Evolutionary conservation across 257 asterid species (phyloP).

Genomic region (Solanum neorickii): DNA sequence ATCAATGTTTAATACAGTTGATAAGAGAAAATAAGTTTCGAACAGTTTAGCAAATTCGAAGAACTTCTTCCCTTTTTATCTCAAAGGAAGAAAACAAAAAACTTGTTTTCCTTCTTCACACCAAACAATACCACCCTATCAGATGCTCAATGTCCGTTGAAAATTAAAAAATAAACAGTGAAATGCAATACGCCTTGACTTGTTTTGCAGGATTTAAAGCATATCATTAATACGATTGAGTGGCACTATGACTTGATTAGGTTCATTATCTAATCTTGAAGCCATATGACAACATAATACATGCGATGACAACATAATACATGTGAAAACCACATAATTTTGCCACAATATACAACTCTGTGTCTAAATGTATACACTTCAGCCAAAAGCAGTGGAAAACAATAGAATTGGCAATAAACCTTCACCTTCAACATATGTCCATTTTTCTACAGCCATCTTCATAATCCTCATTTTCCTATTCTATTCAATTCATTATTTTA

Average conservation of each 20-base stretch:
- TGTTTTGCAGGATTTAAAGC: no score
- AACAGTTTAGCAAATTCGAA: no score
- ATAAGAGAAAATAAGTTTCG: no score
- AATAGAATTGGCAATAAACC: background rate
- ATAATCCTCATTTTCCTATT: background rate
- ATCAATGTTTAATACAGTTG: no score
- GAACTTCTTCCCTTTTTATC: no score
- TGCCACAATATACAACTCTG: background rate
- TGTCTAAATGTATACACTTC: background rate
- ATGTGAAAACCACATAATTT: background rate
- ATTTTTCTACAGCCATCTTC: background rate
- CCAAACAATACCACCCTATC: no score
- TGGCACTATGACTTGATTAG: background rate
- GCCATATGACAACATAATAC: background rate
- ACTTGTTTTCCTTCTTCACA: no score
- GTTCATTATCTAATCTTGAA: background rate
- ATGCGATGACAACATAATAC: background rate
- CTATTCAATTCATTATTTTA: background rate
- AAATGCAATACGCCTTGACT: no score
- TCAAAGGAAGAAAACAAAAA: no score
- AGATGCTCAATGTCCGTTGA: no score
- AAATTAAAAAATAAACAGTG: no score
- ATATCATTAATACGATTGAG: background rate
- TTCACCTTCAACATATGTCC: background rate
- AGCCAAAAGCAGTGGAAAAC: background rate